A percentile compares a stretch with the other conserved stretches of the same genome.
Conservation (phyloP, 352 stramenopile species). For the Phytopythium delawarense region DNA sequence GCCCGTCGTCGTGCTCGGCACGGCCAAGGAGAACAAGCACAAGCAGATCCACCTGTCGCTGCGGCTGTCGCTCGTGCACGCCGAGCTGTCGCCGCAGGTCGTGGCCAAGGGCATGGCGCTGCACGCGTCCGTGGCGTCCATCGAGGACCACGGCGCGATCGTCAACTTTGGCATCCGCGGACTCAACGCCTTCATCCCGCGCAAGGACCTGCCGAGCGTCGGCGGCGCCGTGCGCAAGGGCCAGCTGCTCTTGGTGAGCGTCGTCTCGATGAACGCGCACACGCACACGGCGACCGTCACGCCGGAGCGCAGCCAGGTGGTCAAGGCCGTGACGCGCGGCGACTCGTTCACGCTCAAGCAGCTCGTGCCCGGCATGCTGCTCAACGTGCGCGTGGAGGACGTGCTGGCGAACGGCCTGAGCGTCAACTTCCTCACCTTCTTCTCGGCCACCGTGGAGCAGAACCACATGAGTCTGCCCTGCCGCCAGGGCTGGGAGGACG, state of each 20-base stretch:
- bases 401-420: conserved; percentile 80
- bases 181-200: conserved; percentile 70
- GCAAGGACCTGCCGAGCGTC: conserved; percentile 55
- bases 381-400: conserved; percentile 91
- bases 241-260: conserved; percentile 65
- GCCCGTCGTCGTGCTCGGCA: conserved; percentile 73
- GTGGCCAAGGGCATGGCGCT: conserved; percentile 72
- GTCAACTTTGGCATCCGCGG: conserved; percentile 87
- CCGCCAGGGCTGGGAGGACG: conserved; percentile 65
- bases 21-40: conserved; percentile 61
- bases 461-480: conserved; percentile 88
- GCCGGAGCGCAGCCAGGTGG: conserved; percentile 47
- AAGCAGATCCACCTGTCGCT: conserved; percentile 92
- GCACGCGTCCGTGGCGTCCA: conserved; percentile 81
- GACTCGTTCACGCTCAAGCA: conserved; percentile 87
- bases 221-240: conserved; percentile 33
- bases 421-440: conserved; percentile 89
- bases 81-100: conserved; percentile 52
- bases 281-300: conserved; percentile 74
- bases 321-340: conserved; percentile 79
- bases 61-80: conserved; percentile 83
- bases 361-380: conserved; percentile 90
- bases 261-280: conserved; percentile 71
- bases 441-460: conserved; percentile 83
- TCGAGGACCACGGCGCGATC: conserved; percentile 94